Evolutionary conservation across 2,329 filamentous ascomycete genomes (phyloP), one percentile per base, ranked within the genome.

Genomic region (Ophiognomonia clavigignenti-juglandacearum): DNA sequence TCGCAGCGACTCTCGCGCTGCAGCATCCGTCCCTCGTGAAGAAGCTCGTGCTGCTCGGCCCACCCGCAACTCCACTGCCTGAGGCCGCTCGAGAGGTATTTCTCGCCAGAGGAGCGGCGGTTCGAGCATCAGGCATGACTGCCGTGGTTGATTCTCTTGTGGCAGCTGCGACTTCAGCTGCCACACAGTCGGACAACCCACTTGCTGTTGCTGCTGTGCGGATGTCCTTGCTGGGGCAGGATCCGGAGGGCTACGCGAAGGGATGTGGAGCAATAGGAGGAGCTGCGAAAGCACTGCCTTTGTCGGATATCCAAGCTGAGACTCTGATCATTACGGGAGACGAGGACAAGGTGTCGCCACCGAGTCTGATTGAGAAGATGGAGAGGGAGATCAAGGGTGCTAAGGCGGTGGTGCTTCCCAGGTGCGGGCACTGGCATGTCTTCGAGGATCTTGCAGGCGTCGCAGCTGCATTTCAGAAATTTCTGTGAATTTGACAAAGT

Each of bases 211-310:
- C 67, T 2, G 71, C 73, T 0, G 60, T 72, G 8, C 57, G 69
- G 6, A 54, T 72, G 22, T 71, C 67, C 5, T 58, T 80, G 2
- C 57, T 77, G 0, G 58, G 64, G 0, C 73, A 76, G 51, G 70
- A 77, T 52, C 64, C 72, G 0, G 75, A 80, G 51, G 72, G 71
- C 1, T 80, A 78, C 56, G 76, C 76, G 1, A 80, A 80, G 51
- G 75, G 66, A 0, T 75, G 72, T 35, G 61, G 62, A 23, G 75
- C 75, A 3, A 61, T 79, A 24, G 75, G 70, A 4, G 60, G 60
- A 4, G 66, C 67, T n/a, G n/a, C n/a, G n/a, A 1, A 57, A 57
- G 2, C 46, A 54, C 14, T 40, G 73, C 19, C 57, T 65, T 19
- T 53, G 72, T 3, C 52, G 59, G 11, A 22, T 37, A 8, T 8